These are phyloP conservation scores for Arthrobotrys megalospora DNA, from an alignment of 2,329 filamentous ascomycete species.

Conservation along the genomic window DNA sequence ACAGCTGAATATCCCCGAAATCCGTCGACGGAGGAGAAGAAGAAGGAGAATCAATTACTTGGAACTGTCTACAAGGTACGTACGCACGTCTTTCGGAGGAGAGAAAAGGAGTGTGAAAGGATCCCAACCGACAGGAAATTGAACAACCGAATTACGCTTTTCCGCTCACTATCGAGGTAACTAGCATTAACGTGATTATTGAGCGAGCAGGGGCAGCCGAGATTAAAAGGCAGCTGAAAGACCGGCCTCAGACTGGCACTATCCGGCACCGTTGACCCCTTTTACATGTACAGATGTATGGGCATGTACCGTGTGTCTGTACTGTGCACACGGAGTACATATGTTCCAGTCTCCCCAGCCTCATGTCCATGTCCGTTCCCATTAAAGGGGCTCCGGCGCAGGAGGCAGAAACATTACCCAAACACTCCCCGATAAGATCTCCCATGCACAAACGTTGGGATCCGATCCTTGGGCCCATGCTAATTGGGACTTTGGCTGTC, in stretches of 20 bases:
- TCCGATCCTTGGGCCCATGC: conserved; percentile 50
- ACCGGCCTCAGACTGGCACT: conserved; percentile 34
- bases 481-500: conserved; percentile 37
- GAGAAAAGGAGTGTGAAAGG: conserved; percentile 2
- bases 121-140: conserved; percentile 1
- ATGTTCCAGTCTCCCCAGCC: conserved; percentile 13
- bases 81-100: conserved; percentile 11
- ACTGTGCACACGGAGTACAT: neutral
- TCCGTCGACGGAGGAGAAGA: conserved; percentile 24
- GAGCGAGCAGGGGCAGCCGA: conserved; percentile 54
- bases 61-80: conserved; percentile 41
- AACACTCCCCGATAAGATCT: conserved; percentile 55
- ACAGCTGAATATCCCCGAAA: conserved; percentile 35
- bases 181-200: conserved; percentile 28
- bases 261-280: conserved; percentile 30
- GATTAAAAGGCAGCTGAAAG: conserved; percentile 60
- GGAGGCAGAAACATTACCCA: conserved; percentile 44
- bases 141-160: conserved; percentile 14
- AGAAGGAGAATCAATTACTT: conserved; percentile 19
- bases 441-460: conserved; percentile 44
- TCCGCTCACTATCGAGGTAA: neutral
- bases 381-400: conserved; percentile 38
- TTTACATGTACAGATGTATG: conserved; percentile 10
- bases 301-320: neutral
- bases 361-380: conserved; percentile 25